These are phyloP conservation scores for Senecio squalidus DNA, from an alignment of 140 eudicot species.

Conservation along the genomic window DNA sequence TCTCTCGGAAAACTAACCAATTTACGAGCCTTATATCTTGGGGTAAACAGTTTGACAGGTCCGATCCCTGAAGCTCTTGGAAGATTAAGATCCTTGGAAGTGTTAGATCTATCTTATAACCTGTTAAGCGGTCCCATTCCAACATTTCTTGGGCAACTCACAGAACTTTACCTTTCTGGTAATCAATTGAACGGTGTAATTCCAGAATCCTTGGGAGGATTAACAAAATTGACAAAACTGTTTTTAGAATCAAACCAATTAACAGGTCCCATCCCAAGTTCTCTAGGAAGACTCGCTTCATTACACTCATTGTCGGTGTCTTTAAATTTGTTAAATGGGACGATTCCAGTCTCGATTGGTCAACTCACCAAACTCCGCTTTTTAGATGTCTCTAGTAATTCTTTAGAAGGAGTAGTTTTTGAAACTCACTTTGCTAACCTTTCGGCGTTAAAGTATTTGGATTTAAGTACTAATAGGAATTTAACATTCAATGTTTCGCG, in stretches of 20 bases:
- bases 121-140: neutral
- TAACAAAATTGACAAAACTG: neutral
- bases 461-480: neutral
- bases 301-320: neutral
- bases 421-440: constrained; percentile 18
- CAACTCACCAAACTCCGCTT: constrained; percentile 11
- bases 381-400: constrained; percentile 9
- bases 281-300: constrained; percentile 5
- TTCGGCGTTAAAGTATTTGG: constrained; percentile 1
- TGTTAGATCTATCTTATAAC: neutral
- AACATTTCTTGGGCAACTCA: neutral
- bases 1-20: neutral
- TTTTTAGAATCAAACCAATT: constrained; percentile 8
- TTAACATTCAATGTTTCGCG: constrained; percentile 12
- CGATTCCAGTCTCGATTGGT: constrained; percentile 11
- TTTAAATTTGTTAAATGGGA: constrained; percentile 8
- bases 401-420: constrained; percentile 11
- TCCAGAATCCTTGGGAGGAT: constrained; percentile 2
- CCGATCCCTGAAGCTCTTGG: constrained; percentile 2
- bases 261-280: constrained; percentile 15
- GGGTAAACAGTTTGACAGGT: neutral
- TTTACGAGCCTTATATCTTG: neutral
- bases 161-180: neutral
- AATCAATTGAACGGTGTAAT: neutral
- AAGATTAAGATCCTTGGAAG: neutral